Evolutionary conservation across 176 grass and related monocot species (phyloP), one percentile per base, ranked within the genome.

Genomic region (Triticum monococcum): DNA sequence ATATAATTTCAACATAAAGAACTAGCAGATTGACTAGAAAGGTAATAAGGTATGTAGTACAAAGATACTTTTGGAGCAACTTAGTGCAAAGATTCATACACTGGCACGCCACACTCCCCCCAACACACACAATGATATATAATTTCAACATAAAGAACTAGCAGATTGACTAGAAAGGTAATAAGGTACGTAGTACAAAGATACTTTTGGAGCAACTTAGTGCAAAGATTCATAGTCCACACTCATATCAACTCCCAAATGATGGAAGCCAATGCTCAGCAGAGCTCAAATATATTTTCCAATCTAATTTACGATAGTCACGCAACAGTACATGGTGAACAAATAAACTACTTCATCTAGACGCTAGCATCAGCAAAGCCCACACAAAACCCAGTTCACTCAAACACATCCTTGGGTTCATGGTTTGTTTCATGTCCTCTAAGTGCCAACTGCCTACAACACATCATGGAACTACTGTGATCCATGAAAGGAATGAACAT

Each of bases 351-450:
- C 22, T 87, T 82, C 35, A 35, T 20, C 77, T 17, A 79, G 74
- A 61, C 45, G 75, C 36, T 70, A 43, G 76, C 18, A 56, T 91
- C 64, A 83, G 72, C 36, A 82, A 56, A 85, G 85, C 18, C 50
- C 23, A 56, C 78, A 43, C 32, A 36, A 85, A 35, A 81, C 63
- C 38, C 43, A 66, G 11, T 75, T 75, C 59, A 75, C 3, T 62
- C 40, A 54, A 79, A 33, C 85, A 65, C 56, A 64, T 46, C 54
- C 46, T 73, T 76, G 18, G 59, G 45, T 48, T 46, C 54, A 64
- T 75, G 17, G 70, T 32, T 33, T 45, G 4, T 18, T 31, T 76
- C 2, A 48, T 81, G 75, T 61, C 30, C 68, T 74, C 57, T 22
- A 65, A 64, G 40, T 26, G 68, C 40, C 56, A 74, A 37, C 10